Base-by-base conservation (phyloP, 2,329 filamentous ascomycete genomes). In the Fusarium hostae region DNA sequence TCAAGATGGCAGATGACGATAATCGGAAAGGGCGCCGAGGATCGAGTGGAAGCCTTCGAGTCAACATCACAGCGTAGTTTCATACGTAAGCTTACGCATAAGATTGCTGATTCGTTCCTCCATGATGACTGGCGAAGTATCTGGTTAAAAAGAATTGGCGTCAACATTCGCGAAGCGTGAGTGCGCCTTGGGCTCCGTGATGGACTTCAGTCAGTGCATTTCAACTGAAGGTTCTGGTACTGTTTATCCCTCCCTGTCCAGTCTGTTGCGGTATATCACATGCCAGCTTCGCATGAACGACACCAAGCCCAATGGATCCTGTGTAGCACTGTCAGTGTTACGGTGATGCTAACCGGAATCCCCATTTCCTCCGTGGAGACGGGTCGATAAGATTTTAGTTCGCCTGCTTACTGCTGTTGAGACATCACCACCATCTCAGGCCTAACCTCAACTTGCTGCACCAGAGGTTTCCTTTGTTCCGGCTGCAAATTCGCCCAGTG, bases 361-460 rank as follows among this genome's bases (percentile, higher is more conserved):
- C 32, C 32, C 9, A 20, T 34, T 51, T 35, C n/a, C 16, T 16
- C 30, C 11, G 28, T 30, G 9, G 3, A 32, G 28, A 18, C 12
- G 26, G 9, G 48, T 20, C 9, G 32, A 51, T 26, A 22, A 51
- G 48, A 51, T 51, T 35, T 51, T 51, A 51, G 48, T 37, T 35
- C 4, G 32, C 22, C 20, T n/a, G 18, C 48, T 51, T 6, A 20
- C 48, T 35, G 16, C 18, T 52, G 32, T 6, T 51, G 22, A 51
- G 32, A 51, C 16, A 26, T 16, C 4, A 13, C 15, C 34, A 6
- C 12, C 6, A 9, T 9, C 26, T 16, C 22, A 4, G 32, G 15
- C 12, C 32, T 26, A 26, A 51, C 15, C n/a, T 24, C n/a, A 22
- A 12, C 45, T 7, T 12, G 32, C 10, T 37, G 22, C 5, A 16